phyloP scores from a whole-genome alignment of 305 asterid genomes.

The Fraxinus sp. region DNA sequence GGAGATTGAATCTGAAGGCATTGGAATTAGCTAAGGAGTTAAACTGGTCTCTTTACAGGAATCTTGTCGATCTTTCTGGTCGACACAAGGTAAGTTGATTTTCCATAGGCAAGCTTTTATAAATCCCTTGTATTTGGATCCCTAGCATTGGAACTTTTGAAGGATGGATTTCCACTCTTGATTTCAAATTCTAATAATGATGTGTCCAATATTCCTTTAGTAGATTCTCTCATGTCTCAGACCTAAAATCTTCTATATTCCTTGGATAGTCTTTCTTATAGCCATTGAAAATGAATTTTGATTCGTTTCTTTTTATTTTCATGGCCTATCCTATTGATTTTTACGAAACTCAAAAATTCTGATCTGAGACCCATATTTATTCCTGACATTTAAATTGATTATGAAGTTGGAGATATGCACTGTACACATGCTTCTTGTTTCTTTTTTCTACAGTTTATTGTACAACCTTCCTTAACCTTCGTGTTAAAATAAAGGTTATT shows the following conservation, averaged over 20 bases:
- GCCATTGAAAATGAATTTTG: background rate
- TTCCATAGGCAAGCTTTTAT: conserved; percentile 2
- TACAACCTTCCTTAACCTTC: background rate
- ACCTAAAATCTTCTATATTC: background rate
- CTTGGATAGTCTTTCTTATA: background rate
- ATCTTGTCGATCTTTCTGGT: conserved; percentile 43
- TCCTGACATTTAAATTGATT: background rate
- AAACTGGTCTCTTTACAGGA: conserved; percentile 71
- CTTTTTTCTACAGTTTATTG: background rate
- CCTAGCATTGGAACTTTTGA: background rate
- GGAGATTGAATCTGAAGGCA: conserved; percentile 64
- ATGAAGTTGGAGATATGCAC: background rate
- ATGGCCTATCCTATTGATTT: background rate
- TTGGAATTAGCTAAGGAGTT: conserved; percentile 69
- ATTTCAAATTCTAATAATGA: background rate
- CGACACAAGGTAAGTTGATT: conserved; percentile 52
- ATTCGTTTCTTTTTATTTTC: background rate
- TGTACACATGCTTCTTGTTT: background rate
- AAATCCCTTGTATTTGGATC: background rate
- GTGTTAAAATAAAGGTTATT: background rate
- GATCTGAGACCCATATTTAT: background rate
- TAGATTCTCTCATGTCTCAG: background rate
- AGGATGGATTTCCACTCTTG: background rate
- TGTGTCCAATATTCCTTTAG: background rate
- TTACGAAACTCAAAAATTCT: background rate